phyloP scores from a whole-genome alignment of 352 stramenopile genomes.

The Pythium dissotocum region DNA sequence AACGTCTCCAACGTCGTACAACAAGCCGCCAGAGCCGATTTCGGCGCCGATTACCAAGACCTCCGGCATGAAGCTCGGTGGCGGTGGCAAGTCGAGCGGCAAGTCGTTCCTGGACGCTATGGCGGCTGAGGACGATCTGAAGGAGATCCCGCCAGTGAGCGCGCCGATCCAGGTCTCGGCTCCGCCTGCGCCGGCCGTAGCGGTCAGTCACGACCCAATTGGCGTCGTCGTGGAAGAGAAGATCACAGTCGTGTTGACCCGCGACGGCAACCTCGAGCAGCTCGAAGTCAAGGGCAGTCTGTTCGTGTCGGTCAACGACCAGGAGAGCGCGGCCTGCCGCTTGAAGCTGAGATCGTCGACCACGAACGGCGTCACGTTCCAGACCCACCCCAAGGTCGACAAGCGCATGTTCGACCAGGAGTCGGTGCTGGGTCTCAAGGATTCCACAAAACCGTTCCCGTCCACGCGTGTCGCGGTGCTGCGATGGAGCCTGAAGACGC shows the following conservation, averaged over 20 bases:
- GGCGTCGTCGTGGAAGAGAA: conserved; percentile 86
- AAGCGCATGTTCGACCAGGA: conserved; percentile 87
- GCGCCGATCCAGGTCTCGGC: conserved; percentile 57
- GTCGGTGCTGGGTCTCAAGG: conserved; percentile 74
- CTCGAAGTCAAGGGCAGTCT: conserved; percentile 87
- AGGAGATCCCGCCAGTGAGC: conserved; percentile 86
- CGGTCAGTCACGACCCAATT: conserved; percentile 81
- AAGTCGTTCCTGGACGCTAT: conserved; percentile 88
- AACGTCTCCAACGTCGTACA: conserved; percentile 73
- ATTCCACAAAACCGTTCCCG: conserved; percentile 83
- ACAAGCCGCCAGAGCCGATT: conserved; percentile 44
- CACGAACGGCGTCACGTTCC: conserved; percentile 77
- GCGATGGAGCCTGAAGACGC: conserved; percentile 86
- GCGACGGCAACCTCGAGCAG: conserved; percentile 81
- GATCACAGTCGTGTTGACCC: conserved; percentile 81
- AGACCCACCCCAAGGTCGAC: conserved; percentile 88
- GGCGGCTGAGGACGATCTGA: conserved; percentile 81
- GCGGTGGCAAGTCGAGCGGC: conserved; percentile 47
- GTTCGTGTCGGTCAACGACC: conserved; percentile 84
- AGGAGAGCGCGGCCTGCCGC: conserved; percentile 61
- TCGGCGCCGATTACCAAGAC: conserved; percentile 54
- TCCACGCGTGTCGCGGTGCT: conserved; percentile 78
- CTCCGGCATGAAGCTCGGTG: conserved; percentile 39
- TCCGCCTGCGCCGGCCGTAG: conserved; percentile 57
- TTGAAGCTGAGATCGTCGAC: conserved; percentile 71